Conservation (phyloP, 768 basidiomycete species). For the Naganishia vishniacii region DNA sequence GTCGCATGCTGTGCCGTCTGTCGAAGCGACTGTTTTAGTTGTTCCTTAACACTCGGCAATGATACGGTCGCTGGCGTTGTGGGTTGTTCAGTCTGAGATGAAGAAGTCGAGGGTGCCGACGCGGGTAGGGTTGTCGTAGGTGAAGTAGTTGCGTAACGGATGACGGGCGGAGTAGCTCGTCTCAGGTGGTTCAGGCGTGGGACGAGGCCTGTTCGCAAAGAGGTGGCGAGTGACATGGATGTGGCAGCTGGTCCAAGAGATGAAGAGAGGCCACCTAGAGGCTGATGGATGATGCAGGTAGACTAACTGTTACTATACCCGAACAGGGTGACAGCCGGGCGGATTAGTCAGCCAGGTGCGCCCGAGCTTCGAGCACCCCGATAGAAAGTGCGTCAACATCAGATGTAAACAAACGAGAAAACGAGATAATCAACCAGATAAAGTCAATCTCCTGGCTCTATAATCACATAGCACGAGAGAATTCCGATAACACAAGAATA, state of each 20-base stretch:
- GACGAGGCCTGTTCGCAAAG: background rate
- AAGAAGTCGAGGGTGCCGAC: background rate
- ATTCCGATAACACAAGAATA: too few relatives aligned
- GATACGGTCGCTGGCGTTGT: background rate
- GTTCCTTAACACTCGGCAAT: background rate
- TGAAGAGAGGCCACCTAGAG: too few relatives aligned
- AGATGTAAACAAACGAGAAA: conserved; percentile 8
- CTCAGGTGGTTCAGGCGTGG: background rate
- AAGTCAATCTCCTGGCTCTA: too few relatives aligned
- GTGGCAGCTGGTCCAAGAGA: too few relatives aligned
- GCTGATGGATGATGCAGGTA: too few relatives aligned
- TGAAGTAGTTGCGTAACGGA: background rate
- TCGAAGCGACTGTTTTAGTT: background rate
- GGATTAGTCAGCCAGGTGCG: background rate
- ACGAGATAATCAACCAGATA: too few relatives aligned
- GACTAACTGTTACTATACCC: too few relatives aligned
- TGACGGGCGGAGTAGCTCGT: background rate
- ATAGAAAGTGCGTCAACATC: conserved; percentile 15
- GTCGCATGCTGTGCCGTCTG: background rate
- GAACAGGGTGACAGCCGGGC: too few relatives aligned
- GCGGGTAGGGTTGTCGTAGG: background rate
- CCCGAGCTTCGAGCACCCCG: background rate
- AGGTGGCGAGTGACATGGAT: background rate
- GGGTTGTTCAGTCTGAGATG: too few relatives aligned
- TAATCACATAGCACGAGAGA: too few relatives aligned